Evolutionary conservation across 1,284 basidiomycete genomes (phyloP), one percentile per base, ranked within the genome.

Genomic region (Austroboletus novae-zelandiae): DNA sequence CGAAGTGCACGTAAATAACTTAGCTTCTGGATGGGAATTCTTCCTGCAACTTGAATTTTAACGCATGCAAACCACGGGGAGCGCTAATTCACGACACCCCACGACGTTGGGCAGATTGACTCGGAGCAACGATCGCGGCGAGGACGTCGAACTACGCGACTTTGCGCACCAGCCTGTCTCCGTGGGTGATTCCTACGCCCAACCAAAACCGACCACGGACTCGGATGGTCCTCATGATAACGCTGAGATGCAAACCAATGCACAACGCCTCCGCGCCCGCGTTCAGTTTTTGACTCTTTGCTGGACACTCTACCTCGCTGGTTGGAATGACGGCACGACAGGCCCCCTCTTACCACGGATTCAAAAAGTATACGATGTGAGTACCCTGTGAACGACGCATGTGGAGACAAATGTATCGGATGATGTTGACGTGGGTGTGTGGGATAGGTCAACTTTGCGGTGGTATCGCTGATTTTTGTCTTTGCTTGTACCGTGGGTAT

Each of bases 401-500:
- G 36, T 2, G 25, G 6, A n/a, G 3, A 18, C 9, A 18, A 17
- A 11, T 17, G 14, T 35, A 35, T 35, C 14, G 3, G 13, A 27
- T 27, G 5, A 10, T 14, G n/a, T 17, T 56, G 47, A 55, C 23
- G 18, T 40, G 20, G 0, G 31, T 1, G 14, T 29, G 15, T 14
- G 20, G 35, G 15, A 48, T 25, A 66, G 64, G 48, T 69, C 40
- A 56, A 67, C 32, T 68, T 59, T 47, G 48, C 60, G 3, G 48
- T 69, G 13, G 68, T 67, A 17, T 67, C 68, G 27, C 34, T 67
- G n/a, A 54, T 67, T 18, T 67, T 70, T 31, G 68, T 67, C n/a
- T 64, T 68, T 52, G 64, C 65, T 39, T 68, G 59, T 40, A 31
- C 39, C 5, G 65, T 66, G 40, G 15, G 68, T 65, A 14, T 40